Evolutionary conservation across 1,139 yeast species (phyloP).

Genomic region (Blastobotrys persicus): DNA sequence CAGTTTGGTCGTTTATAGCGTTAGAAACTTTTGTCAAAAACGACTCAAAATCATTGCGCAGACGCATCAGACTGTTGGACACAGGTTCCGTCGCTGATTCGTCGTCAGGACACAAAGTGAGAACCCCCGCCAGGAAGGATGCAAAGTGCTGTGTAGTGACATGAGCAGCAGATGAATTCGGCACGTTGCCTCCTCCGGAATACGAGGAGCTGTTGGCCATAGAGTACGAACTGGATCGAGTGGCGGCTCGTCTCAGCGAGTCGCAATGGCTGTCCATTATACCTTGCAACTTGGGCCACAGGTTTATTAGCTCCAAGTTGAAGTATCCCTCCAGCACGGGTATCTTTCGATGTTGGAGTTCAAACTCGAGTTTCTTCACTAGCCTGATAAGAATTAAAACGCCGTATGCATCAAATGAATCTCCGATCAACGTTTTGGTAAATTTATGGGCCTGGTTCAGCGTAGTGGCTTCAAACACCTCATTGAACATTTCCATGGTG

Average conservation of each 20-base stretch:
- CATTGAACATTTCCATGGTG: slow-evolving; percentile 44
- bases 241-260: slow-evolving; percentile 49
- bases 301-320: slow-evolving; percentile 56
- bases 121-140: slow-evolving; percentile 66
- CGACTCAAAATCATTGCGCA: slow-evolving; percentile 77
- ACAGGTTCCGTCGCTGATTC: slow-evolving; percentile 59
- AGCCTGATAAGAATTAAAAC: slow-evolving; percentile 73
- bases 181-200: slow-evolving; percentile 27
- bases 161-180: slow-evolving; percentile 50
- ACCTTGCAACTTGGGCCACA: slow-evolving; percentile 87
- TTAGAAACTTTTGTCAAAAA: slow-evolving; percentile 60
- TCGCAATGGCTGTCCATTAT: slow-evolving; percentile 77
- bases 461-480: slow-evolving; percentile 46
- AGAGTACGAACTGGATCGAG: slow-evolving; percentile 32
- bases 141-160: slow-evolving; percentile 80
- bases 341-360: slow-evolving; percentile 59
- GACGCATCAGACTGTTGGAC: slow-evolving; percentile 60
- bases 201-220: slow-evolving; percentile 31
- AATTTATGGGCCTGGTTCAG: slow-evolving; percentile 50
- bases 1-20: slow-evolving; percentile 44
- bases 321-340: slow-evolving; percentile 76
- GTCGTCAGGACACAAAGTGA: slow-evolving; percentile 47
- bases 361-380: slow-evolving; percentile 60
- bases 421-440: slow-evolving; percentile 51
- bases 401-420: slow-evolving; percentile 72